Conservation (phyloP, 805 yeast species). For the Nakazawaea wickerhamii region DNA sequence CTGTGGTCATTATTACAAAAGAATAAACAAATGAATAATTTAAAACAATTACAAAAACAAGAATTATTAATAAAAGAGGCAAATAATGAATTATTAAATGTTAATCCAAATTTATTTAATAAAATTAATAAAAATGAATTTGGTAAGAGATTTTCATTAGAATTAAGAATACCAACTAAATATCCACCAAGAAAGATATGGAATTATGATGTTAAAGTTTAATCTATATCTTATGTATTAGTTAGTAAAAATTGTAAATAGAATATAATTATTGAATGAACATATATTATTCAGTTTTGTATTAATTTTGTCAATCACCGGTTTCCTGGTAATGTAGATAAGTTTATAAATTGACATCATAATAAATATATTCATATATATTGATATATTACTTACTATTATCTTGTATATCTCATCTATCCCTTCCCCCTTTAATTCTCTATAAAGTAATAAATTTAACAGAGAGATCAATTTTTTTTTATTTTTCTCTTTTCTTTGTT, state of each 20-base stretch:
- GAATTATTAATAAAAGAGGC: slow-evolving; percentile 64
- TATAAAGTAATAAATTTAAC: too few species aligned
- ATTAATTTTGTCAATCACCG: not conserved
- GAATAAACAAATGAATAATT: slow-evolving; percentile 38
- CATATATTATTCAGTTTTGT: not conserved
- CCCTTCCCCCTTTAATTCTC: too few species aligned
- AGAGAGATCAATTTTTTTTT: too few species aligned
- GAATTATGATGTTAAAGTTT: slow-evolving; percentile 36
- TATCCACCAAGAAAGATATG: slow-evolving; percentile 80
- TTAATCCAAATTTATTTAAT: slow-evolving; percentile 51
- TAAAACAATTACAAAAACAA: slow-evolving; percentile 47
- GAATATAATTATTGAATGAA: not conserved
- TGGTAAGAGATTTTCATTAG: slow-evolving; percentile 66
- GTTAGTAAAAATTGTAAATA: slow-evolving; percentile 5
- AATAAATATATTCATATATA: not conserved
- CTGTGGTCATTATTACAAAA: slow-evolving; percentile 74
- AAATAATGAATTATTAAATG: slow-evolving; percentile 56
- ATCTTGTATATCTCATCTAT: too few species aligned
- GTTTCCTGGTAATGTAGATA: slow-evolving; percentile 13
- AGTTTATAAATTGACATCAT: slow-evolving; percentile 8
- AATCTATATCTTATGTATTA: not conserved
- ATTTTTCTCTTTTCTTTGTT: too few species aligned
- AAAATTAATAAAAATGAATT: slow-evolving; percentile 53
- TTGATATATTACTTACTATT: too few species aligned
- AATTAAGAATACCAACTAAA: slow-evolving; percentile 83